These are phyloP conservation scores for Bruguiera sexangula DNA, from an alignment of 345 rosid species.

Conservation along the genomic window DNA sequence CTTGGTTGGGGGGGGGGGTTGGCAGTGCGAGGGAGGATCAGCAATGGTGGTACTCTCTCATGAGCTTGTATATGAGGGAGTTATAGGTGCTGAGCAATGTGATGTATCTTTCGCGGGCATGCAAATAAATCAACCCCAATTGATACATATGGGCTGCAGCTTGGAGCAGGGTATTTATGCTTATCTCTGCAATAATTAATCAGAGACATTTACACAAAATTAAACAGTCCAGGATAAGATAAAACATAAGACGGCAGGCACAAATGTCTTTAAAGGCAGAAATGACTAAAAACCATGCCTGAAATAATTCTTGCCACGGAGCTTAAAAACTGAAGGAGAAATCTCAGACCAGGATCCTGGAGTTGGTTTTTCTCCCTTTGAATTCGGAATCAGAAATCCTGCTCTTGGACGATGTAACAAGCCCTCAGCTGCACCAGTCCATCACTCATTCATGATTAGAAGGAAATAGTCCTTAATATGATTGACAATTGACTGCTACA, in stretches of 20 bases:
- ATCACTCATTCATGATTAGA: neutral
- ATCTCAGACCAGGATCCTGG: constrained; percentile 62
- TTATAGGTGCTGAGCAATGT: constrained; percentile 78
- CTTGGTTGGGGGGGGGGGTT: too few relatives aligned
- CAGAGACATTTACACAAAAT: too few relatives aligned
- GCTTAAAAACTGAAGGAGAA: constrained; percentile 64
- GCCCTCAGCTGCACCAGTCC: constrained; percentile 51
- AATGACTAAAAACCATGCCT: constrained; percentile 30
- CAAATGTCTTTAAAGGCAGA: neutral
- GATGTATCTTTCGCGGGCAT: constrained; percentile 59
- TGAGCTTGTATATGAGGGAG: constrained; percentile 47
- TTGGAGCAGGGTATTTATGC: constrained; percentile 61
- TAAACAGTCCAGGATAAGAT: too few relatives aligned
- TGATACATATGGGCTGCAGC: constrained; percentile 55
- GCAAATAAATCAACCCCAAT: constrained; percentile 65
- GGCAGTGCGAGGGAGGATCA: constrained; percentile 29
- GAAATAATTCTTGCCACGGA: constrained; percentile 67
- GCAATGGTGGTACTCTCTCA: constrained; percentile 45
- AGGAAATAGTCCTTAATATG: neutral
- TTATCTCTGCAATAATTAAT: constrained; percentile 49
- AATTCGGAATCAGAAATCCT: constrained; percentile 52
- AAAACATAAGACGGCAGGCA: neutral
- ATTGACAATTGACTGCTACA: neutral
- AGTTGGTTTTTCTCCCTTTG: constrained; percentile 46
- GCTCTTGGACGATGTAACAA: constrained; percentile 55